Evolutionary conservation across 495 filamentous ascomycete species (phyloP), one percentile per base, ranked within the genome.

Genomic region (Schizothecium vesticola): DNA sequence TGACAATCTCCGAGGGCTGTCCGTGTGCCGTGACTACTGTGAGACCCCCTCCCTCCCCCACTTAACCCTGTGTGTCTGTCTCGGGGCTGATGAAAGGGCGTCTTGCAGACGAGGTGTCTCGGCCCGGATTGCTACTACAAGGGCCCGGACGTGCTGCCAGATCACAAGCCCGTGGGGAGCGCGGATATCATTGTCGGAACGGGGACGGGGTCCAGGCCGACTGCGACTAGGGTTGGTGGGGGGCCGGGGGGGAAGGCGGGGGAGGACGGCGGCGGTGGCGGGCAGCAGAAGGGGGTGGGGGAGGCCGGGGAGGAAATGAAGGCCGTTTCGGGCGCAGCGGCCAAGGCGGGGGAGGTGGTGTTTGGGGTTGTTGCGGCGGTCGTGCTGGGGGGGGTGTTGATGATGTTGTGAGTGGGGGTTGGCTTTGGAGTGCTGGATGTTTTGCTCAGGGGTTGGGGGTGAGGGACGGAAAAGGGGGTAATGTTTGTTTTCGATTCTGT

Each of bases 111-210:
- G 3, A 29, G 61, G 6, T 64, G 61, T 23, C 36, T 64, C 6
- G 61, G 61, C 12, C 61, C 29, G 31, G 61, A 64, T 55, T 64
- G 61, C 31, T 64, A 64, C 16, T 64, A 64, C 61, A 64, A 64
- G 31, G 61, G 31, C 23, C 61, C 21, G 24, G 60, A 31, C 28
- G 19, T 21, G 26, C 10, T 31, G 60, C 60, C 43, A 6, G 43
- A 51, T 51, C 8, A 61, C 22, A 9, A 61, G 10, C 26, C 28
- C 8, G 5, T 51, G 16, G 43, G 43, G 43, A 51, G 43, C 43
- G 43, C 16, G 19, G 43, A n/a, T n/a, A 8, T 51, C 0, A 19
- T 51, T 51, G 0, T 51, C 6, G 60, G 31, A 19, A 19, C 23
- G 12, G 59, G 8, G 23, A 25, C 59, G 59, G 29, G 26, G 59